phyloP scores from a whole-genome alignment of 352 stramenopile genomes.

The Phytophthora rubi region DNA sequence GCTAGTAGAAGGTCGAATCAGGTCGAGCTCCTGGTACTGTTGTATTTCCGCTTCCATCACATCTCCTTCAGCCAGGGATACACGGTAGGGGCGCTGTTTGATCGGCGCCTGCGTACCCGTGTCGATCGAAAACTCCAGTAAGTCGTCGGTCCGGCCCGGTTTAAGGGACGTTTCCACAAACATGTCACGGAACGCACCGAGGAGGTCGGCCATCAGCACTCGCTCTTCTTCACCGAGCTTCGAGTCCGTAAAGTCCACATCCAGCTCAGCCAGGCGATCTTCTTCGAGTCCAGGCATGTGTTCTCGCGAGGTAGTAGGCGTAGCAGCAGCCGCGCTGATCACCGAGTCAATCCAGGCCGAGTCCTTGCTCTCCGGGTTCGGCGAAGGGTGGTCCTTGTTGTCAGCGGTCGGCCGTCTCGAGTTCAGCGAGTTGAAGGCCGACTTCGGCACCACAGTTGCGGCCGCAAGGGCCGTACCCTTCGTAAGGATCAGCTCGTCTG shows the following conservation, averaged over 20 bases:
- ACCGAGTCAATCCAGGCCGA: background rate
- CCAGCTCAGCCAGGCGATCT: no score
- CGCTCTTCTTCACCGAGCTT: background rate
- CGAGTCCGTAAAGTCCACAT: background rate
- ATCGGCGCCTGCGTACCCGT: no score
- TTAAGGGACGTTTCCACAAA: constrained; percentile 1
- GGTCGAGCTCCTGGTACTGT: no score
- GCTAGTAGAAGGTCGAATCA: no score
- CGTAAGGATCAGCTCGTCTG: background rate
- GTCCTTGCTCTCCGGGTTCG: no score
- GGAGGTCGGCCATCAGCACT: background rate
- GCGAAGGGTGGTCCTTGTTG: background rate
- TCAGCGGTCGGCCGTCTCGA: background rate
- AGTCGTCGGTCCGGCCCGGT: background rate
- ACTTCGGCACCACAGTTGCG: background rate
- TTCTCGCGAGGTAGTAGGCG: background rate
- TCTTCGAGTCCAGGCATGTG: background rate
- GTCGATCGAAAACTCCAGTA: no score
- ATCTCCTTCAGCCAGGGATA: no score
- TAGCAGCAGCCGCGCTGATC: background rate
- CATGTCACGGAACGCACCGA: background rate
- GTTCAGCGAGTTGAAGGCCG: background rate
- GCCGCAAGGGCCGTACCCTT: background rate
- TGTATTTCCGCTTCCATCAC: no score
- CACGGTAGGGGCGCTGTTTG: no score